phyloP scores from a whole-genome alignment of 2,329 filamentous ascomycete species.

The Boeremia exigua region DNA sequence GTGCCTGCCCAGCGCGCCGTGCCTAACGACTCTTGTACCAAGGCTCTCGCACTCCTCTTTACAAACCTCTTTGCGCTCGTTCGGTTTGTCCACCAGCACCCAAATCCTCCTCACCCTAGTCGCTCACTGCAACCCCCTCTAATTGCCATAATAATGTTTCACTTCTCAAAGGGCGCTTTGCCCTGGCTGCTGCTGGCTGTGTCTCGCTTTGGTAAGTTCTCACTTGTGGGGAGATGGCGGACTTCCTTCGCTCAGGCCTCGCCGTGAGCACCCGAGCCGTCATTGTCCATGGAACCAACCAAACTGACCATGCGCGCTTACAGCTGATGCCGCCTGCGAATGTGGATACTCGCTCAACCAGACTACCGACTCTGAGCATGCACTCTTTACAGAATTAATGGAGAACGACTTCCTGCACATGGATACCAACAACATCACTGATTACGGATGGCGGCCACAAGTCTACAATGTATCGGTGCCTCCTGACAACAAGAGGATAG shows the following conservation, averaged over 20 bases:
- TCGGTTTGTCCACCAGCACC: slow-evolving; percentile 19
- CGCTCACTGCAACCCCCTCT: slow-evolving; percentile 26
- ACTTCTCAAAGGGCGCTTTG: slow-evolving; percentile 29
- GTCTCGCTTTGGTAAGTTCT: slow-evolving; percentile 39
- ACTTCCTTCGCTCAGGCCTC: neutral
- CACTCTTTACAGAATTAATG: slow-evolving; percentile 71
- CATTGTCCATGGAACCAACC: neutral
- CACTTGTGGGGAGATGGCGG: neutral
- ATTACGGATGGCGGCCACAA: slow-evolving; percentile 68
- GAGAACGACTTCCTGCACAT: slow-evolving; percentile 74
- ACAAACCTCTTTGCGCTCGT: slow-evolving; percentile 20
- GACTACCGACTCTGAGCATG: slow-evolving; percentile 47
- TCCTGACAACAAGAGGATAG: slow-evolving; percentile 63
- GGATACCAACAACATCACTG: slow-evolving; percentile 54
- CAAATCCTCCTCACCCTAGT: slow-evolving; percentile 23
- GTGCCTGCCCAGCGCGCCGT: slow-evolving; percentile 13
- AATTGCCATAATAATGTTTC: slow-evolving; percentile 27
- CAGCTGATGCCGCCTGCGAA: slow-evolving; percentile 63
- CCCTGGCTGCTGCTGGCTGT: slow-evolving; percentile 39
- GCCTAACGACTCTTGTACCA: slow-evolving; percentile 14
- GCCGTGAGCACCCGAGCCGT: slow-evolving; percentile 1
- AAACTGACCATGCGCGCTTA: slow-evolving; percentile 18
- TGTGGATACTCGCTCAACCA: slow-evolving; percentile 71
- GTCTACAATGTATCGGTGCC: slow-evolving; percentile 65
- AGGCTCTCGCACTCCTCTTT: slow-evolving; percentile 14